A percentile compares a stretch with the other conserved stretches of the same genome.
Conservation (phyloP, 2,329 filamentous ascomycete genomes). For the Fusarium transvaalense region DNA sequence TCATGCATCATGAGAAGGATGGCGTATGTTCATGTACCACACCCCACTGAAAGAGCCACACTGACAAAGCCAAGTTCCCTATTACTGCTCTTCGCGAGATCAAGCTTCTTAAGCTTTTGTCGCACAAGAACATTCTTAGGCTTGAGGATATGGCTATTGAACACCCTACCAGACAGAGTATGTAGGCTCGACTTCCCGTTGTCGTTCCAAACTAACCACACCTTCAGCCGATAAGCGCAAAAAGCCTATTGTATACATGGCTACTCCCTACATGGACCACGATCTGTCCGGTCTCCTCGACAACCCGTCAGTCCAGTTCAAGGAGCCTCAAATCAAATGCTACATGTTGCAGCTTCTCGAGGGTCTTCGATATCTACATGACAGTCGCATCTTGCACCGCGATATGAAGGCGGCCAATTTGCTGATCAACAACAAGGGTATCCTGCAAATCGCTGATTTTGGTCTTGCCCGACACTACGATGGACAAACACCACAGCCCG, state of each 20-base stretch:
- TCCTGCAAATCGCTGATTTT: slow-evolving; percentile 97
- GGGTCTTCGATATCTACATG: slow-evolving; percentile 90
- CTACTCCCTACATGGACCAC: slow-evolving; percentile 98
- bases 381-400: slow-evolving; percentile 89
- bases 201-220: slow-evolving; percentile 18
- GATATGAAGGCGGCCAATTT: slow-evolving; percentile 99
- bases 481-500: slow-evolving; percentile 80
- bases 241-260: slow-evolving; percentile 95
- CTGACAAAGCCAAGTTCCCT: slow-evolving; percentile 74
- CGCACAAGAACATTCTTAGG: slow-evolving; percentile 86
- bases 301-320: slow-evolving; percentile 90
- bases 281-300: slow-evolving; percentile 97
- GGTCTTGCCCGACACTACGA: slow-evolving; percentile 95
- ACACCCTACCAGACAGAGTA: slow-evolving; percentile 72
- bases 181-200: slow-evolving; percentile 39
- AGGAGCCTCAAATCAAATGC: slow-evolving; percentile 94
- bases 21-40: slow-evolving; percentile 68
- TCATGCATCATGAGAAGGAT: slow-evolving; percentile 99
- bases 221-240: slow-evolving; percentile 78
- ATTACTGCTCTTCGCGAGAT: slow-evolving; percentile 98
- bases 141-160: slow-evolving; percentile 98
- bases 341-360: slow-evolving; percentile 95
- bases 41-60: slow-evolving; percentile 5
- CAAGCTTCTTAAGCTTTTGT: slow-evolving; percentile 95
- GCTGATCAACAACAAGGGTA: slow-evolving; percentile 92